Conservation (phyloP, 2,329 filamentous ascomycete genomes). For the Ophiognomonia clavigignenti-juglandacearum region DNA sequence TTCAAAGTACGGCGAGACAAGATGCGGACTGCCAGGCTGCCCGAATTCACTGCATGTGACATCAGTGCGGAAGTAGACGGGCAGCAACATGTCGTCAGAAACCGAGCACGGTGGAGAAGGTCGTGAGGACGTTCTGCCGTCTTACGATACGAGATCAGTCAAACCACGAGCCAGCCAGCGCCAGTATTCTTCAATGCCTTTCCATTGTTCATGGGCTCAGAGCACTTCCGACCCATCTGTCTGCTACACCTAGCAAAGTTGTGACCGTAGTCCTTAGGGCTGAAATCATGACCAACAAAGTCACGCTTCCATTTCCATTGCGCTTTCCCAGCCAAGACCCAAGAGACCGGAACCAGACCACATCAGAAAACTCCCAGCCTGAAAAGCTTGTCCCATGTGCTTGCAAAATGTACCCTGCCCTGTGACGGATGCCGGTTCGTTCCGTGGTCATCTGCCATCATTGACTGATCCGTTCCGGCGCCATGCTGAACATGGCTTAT, state of each 20-base stretch:
- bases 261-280: slow-evolving; percentile 11
- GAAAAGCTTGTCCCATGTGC: slow-evolving; percentile 9
- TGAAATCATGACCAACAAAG: slow-evolving; percentile 7
- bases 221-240: slow-evolving; percentile 30
- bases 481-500: slow-evolving; percentile 16
- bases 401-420: slow-evolving; percentile 11
- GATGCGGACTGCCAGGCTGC: no score
- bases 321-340: slow-evolving; percentile 26
- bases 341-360: slow-evolving; percentile 13
- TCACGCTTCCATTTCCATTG: slow-evolving; percentile 18
- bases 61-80: no score
- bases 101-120: no score
- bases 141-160: no score
- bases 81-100: no score
- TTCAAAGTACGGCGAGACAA: no score
- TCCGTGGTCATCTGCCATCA: slow-evolving; percentile 13
- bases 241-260: slow-evolving; percentile 27
- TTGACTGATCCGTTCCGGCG: slow-evolving; percentile 8
- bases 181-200: slow-evolving; percentile 21
- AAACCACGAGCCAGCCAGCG: neutral
- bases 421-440: slow-evolving; percentile 4
- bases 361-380: slow-evolving; percentile 21
- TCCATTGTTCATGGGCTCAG: slow-evolving; percentile 28
- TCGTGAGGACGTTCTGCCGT: no score
- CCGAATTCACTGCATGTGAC: no score